Evolutionary conservation across 2,329 filamentous ascomycete species (phyloP), one percentile per base, ranked within the genome.

Genomic region (Leptographium radiaticola): DNA sequence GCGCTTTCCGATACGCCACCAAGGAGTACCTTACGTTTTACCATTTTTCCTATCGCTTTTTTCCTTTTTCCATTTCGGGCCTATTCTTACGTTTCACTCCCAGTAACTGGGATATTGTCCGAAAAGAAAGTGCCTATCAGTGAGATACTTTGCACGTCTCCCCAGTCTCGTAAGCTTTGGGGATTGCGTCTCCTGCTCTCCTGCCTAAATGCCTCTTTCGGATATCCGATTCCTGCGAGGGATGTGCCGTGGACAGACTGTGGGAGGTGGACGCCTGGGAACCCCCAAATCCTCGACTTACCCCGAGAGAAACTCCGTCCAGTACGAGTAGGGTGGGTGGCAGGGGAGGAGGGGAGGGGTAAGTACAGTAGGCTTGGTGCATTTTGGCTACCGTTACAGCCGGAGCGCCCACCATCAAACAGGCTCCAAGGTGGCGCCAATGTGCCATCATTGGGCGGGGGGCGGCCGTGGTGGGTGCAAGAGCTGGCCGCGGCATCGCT

Each of bases 241-340:
- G 44, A 46, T 46, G 13, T 46, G 30, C 25, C 44, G 13, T 46
- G 44, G 40, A 42, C 20, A 20, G n/a, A 2, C n/a, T n/a, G 11
- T 9, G 6, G 40, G 16, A 10, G 40, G 42, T n/a, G 18, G 20
- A 18, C 2, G 18, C 18, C 42, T 44, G 18, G 12, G 25, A 44
- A 18, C 40, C 42, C 20, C 42, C 20, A 2, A 30, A 44, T 25
- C 12, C 10, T 18, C 15, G n/a, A 49, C 34, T 40, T 49, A n/a
- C 48, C 36, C 48, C 48, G 48, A 49, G 48, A 49, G 36, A 40
- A 39, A 49, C 48, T 49, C 48, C 48, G 48, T 39, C 13, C 13
- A 25, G 25, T 25, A 25, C 25, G 2, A 3, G 25, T 25, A 25
- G 25, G 25, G 25, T 25, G 25, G 25, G 25, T 25, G 5, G 25